These are phyloP conservation scores for Jamesozyma gamospora DNA, from an alignment of 805 yeast species.

Conservation along the genomic window DNA sequence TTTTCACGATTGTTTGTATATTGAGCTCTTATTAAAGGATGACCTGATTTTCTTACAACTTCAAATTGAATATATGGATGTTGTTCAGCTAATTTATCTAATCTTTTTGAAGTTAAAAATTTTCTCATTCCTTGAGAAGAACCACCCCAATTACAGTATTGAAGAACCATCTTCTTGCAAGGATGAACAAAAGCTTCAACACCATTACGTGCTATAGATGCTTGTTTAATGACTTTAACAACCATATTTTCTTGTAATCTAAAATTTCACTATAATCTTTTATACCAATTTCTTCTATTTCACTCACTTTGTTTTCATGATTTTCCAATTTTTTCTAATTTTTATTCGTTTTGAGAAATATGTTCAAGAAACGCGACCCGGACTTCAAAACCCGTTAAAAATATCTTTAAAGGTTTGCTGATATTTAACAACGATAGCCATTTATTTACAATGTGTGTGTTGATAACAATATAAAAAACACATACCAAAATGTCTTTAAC, in stretches of 20 bases:
- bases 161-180: constrained; percentile 64
- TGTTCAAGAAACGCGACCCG: too few relatives aligned
- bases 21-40: constrained; percentile 61
- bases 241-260: constrained; percentile 21
- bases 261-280: too few relatives aligned
- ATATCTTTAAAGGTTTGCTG: too few relatives aligned
- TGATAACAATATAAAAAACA: too few relatives aligned
- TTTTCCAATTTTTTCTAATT: too few relatives aligned
- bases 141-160: constrained; percentile 94
- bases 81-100: constrained; percentile 44
- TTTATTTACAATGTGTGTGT: too few relatives aligned
- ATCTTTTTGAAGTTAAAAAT: constrained; percentile 44
- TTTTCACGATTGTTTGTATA: constrained; percentile 41
- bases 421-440: too few relatives aligned
- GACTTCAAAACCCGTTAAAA: too few relatives aligned
- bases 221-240: constrained; percentile 49
- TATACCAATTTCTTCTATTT: neutral
- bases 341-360: too few relatives aligned
- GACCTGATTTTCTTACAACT: constrained; percentile 64
- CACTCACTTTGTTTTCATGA: neutral
- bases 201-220: constrained; percentile 63
- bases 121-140: constrained; percentile 78
- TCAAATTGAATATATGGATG: constrained; percentile 66
- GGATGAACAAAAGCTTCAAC: constrained; percentile 64
- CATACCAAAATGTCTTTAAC: neutral